Evolutionary conservation across 176 grass and related monocot genomes (phyloP).

Genomic region (Alloteropsis semialata): DNA sequence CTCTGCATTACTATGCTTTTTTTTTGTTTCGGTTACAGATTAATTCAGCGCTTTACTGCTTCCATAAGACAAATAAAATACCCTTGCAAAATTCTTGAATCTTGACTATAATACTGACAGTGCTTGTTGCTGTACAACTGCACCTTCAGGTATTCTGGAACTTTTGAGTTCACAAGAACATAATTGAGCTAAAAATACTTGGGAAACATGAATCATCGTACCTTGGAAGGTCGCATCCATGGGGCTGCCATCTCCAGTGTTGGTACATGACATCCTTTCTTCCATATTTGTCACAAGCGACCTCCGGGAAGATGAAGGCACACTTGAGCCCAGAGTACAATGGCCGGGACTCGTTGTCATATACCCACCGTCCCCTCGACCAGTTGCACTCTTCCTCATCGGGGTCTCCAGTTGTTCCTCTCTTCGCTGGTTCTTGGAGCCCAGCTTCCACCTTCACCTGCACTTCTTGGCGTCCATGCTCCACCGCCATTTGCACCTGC

Average conservation of each 20-base stretch:
- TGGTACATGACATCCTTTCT: conserved; percentile 75
- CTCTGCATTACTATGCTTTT: not conserved
- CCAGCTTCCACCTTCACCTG: not conserved
- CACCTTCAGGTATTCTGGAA: conserved; percentile 2
- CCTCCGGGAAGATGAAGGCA: conserved; percentile 65
- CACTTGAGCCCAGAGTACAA: conserved; percentile 64
- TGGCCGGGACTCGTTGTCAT: conserved; percentile 57
- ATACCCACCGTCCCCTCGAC: conserved; percentile 59
- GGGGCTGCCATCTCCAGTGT: conserved; percentile 92
- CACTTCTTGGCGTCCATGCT: conserved; percentile 32
- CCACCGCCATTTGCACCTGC: not conserved
- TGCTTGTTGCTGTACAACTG: not conserved
- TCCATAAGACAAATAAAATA: not conserved
- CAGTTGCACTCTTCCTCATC: conserved; percentile 41
- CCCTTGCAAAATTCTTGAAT: not conserved
- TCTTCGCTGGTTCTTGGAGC: not conserved
- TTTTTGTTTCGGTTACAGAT: not conserved
- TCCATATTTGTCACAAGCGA: conserved; percentile 79
- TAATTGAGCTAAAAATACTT: not conserved
- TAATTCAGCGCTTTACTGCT: not conserved
- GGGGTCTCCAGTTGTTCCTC: not conserved
- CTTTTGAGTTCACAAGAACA: not conserved
- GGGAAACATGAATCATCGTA: conserved; percentile 6
- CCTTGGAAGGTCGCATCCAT: conserved; percentile 81
- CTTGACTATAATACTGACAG: not conserved